A percentile compares a stretch with the other conserved stretches of the same genome.
Conservation (phyloP, 1,284 basidiomycete species). For the Neonothopanus nambi region DNA sequence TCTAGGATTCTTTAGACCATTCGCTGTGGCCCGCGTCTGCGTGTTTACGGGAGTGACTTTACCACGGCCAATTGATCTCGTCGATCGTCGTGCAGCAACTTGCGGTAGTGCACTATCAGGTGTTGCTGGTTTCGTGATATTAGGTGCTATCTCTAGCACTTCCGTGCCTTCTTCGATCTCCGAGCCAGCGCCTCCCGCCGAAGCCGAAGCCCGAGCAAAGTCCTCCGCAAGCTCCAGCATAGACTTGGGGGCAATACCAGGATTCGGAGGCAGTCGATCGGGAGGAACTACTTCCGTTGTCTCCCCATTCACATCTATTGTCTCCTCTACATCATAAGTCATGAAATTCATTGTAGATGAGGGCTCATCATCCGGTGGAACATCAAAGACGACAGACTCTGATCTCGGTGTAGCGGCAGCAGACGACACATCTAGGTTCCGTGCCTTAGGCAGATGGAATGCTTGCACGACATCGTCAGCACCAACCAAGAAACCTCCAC, state of each 20-base stretch:
- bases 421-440: slow-evolving; percentile 32
- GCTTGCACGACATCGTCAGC: slow-evolving; percentile 74
- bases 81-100: not conserved
- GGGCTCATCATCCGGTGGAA: not conserved
- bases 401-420: slow-evolving; percentile 19
- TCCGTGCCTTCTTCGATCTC: not conserved
- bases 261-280: not conserved
- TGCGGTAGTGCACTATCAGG: not conserved
- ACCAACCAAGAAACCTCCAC: slow-evolving; percentile 66
- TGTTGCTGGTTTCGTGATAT: not conserved
- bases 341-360: not conserved
- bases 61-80: not conserved
- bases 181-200: not conserved
- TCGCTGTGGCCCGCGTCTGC: not conserved
- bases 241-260: slow-evolving; percentile 46
- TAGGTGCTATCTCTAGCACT: not conserved
- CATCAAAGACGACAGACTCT: slow-evolving; percentile 11
- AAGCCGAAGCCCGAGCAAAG: slow-evolving; percentile 25
- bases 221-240: slow-evolving; percentile 69
- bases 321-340: slow-evolving; percentile 7
- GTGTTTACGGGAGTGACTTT: too few species aligned
- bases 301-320: slow-evolving; percentile 6
- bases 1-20: not conserved
- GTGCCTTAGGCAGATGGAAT: slow-evolving; percentile 66
- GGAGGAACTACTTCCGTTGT: slow-evolving; percentile 12